A percentile compares a stretch with the other conserved stretches of the same genome.
phyloP scores from a whole-genome alignment of 164 flowering plant species.

The Magnolia changhungtana region DNA sequence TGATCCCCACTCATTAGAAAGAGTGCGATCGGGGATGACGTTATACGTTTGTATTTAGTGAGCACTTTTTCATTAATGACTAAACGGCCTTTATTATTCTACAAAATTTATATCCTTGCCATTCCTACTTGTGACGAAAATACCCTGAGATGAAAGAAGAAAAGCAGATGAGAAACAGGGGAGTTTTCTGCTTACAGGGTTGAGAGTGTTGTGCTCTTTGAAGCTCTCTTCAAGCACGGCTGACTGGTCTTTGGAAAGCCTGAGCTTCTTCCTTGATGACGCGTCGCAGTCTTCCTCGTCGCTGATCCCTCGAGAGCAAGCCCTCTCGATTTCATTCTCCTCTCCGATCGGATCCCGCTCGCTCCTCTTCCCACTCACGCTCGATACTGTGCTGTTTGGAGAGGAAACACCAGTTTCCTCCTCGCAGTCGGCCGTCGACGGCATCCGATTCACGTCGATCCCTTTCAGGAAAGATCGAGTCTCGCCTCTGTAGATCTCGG shows the following conservation, averaged over 20 bases:
- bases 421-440: slow-evolving; percentile 44
- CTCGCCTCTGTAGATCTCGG: slow-evolving; percentile 36
- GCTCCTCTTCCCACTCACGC: slow-evolving; percentile 41
- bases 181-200: slow-evolving; percentile 23
- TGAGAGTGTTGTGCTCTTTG: slow-evolving; percentile 33
- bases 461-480: slow-evolving; percentile 60
- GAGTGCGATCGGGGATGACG: too few relatives aligned
- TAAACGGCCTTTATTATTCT: too few relatives aligned
- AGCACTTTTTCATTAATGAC: too few relatives aligned
- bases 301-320: slow-evolving; percentile 23
- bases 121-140: too few relatives aligned
- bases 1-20: too few relatives aligned
- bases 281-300: slow-evolving; percentile 27
- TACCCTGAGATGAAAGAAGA: too few relatives aligned
- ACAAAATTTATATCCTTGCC: too few relatives aligned
- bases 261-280: slow-evolving; percentile 23
- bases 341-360: slow-evolving; percentile 25
- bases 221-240: slow-evolving; percentile 30
- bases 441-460: slow-evolving; percentile 73
- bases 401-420: slow-evolving; percentile 67
- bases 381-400: slow-evolving; percentile 32
- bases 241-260: slow-evolving; percentile 31
- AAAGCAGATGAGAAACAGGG: too few relatives aligned
- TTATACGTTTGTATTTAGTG: too few relatives aligned
- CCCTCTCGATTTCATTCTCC: slow-evolving; percentile 21